A percentile compares a stretch with the other conserved stretches of the same genome.
phyloP scores from a whole-genome alignment of 768 basidiomycete species.

The Chiua virens region DNA sequence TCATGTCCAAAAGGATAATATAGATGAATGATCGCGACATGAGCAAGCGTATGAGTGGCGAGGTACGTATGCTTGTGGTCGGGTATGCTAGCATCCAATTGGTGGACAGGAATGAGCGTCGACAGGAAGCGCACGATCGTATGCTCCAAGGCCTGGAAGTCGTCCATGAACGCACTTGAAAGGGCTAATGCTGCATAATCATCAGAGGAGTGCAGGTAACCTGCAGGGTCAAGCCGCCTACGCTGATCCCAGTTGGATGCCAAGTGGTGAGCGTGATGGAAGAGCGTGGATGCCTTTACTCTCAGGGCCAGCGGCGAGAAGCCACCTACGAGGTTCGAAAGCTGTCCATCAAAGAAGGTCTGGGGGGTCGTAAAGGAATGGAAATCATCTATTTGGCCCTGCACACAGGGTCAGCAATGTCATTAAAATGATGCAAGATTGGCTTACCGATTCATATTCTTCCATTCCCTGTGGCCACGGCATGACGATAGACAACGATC shows the following conservation, averaged over 20 bases:
- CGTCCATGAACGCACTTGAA: conserved; percentile 51
- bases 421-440: conserved; percentile 5
- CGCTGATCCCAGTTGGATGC: conserved; percentile 61
- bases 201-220: conserved; percentile 20
- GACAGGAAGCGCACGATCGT: conserved; percentile 63
- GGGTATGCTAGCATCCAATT: conserved; percentile 53
- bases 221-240: conserved; percentile 34
- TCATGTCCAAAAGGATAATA: conserved; percentile 61
- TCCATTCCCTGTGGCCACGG: conserved; percentile 77
- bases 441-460: conserved; percentile 69
- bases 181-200: conserved; percentile 41
- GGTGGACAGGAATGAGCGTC: conserved; percentile 63
- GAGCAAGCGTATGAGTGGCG: conserved; percentile 62
- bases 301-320: conserved; percentile 67
- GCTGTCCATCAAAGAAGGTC: conserved; percentile 60
- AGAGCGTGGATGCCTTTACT: conserved; percentile 75
- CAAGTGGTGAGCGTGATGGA: conserved; percentile 63
- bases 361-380: conserved; percentile 58
- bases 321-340: conserved; percentile 46
- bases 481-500: conserved; percentile 59
- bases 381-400: conserved; percentile 60
- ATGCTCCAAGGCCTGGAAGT: conserved; percentile 61
- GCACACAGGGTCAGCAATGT: conserved; percentile 16
- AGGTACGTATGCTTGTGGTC: conserved; percentile 63
- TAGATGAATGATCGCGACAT: conserved; percentile 65